Evolutionary conservation across 2,329 filamentous ascomycete species (phyloP), one percentile per base, ranked within the genome.

Genomic region (Colletotrichum shisoi): DNA sequence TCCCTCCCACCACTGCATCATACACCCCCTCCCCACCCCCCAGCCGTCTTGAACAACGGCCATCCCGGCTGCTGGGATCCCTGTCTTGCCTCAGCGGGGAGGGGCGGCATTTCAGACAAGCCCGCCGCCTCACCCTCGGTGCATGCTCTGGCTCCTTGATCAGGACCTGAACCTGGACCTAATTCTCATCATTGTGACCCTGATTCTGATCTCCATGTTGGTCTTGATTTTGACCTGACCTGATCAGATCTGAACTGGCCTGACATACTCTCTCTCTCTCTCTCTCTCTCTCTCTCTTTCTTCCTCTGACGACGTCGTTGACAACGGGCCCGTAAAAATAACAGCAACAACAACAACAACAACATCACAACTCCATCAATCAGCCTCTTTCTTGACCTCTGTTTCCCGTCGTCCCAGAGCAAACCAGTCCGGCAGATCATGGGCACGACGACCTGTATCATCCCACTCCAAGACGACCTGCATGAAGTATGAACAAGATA

Each of bases 401-500:
- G 37, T 11, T 45, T 56, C 12, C 40, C 27, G 37, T 31, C 21
- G 48, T 34, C 15, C 42, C 13, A 21, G n/a, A 27, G 46, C 56
- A 58, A 34, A 44, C 27, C 62, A 34, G 21, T n/a, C 56, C 27
- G 15, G 44, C 56, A 57, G 63, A 68, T 21, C 65, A 68, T 68
- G 65, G 62, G 65, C 65, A 56, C 17, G 65, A 56, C 61, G 42
- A 67, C 9, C 54, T 64, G 63, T 49, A 64, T 44, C 54, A 60
- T 31, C 42, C 39, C 49, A 60, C 42, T 59, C 48, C 34, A 44
- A 11, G 12, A 67, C 61, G 56, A 54, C 49, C 56, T 65, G 56
- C 52, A 68, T 68, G 65, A 62, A 62, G 54, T 44, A 70, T 70
- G 68, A 60, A 57, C 57, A 64, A 62, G 57, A 71, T 73, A 49